A percentile compares a stretch with the other conserved stretches of the same genome.
Conservation (phyloP, 257 asterid genomes). For the Capsicum rhomboideum region DNA sequence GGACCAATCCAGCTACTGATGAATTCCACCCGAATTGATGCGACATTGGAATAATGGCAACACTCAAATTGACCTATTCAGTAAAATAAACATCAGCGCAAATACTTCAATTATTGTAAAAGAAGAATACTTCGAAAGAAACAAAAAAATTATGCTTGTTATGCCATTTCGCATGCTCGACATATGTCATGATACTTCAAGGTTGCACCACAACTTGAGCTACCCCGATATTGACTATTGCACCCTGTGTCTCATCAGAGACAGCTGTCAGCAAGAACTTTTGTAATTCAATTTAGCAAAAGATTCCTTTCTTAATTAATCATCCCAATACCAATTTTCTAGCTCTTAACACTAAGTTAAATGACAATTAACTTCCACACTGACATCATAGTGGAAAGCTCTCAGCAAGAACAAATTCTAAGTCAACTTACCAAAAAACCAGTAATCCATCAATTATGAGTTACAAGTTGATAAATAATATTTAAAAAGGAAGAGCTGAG, state of each 20-base stretch:
- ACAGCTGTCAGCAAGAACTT: neutral
- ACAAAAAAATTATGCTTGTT: neutral
- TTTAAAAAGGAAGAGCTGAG: neutral
- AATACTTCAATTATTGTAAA: neutral
- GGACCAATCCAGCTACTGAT: slow-evolving; percentile 91
- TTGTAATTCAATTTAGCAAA: neutral
- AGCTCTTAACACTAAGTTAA: neutral
- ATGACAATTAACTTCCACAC: neutral
- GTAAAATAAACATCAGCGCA: slow-evolving; percentile 9
- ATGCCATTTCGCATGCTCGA: neutral
- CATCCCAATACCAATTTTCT: neutral
- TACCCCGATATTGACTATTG: neutral
- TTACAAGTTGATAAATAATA: neutral
- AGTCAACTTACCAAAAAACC: neutral
- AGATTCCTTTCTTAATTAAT: neutral
- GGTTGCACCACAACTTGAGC: neutral
- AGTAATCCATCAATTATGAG: neutral
- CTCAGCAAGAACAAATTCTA: neutral
- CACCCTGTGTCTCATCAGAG: neutral
- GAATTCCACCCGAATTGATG: slow-evolving; percentile 97
- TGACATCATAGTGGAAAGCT: neutral
- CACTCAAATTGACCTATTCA: slow-evolving; percentile 82
- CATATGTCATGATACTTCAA: neutral
- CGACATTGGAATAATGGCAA: slow-evolving; percentile 97
- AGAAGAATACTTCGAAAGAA: neutral